Percentiles rank a stretch among this genome's conserved stretches.
These are phyloP conservation scores for Ascomycota sp. DNA, from an alignment of 2,329 filamentous ascomycete species.

Conservation along the genomic window DNA sequence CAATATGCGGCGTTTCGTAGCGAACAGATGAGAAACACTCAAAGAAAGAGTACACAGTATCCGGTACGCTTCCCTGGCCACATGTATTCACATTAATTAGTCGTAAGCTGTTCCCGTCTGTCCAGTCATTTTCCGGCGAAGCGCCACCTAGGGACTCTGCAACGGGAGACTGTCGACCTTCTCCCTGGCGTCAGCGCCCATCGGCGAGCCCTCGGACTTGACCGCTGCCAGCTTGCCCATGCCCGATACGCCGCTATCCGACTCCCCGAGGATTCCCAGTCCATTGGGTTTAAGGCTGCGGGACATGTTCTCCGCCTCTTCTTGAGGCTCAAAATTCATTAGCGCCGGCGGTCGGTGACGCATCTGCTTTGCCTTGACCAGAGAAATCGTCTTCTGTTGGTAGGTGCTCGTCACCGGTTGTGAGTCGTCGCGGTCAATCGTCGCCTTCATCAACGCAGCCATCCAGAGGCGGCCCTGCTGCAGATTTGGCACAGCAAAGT, in stretches of 20 bases:
- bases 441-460: constrained; percentile 96
- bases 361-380: constrained; percentile 73
- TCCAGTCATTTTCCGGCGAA: constrained; percentile 4
- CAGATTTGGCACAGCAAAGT: constrained; percentile 86
- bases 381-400: constrained; percentile 88
- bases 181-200: constrained; percentile 9
- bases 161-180: constrained; percentile 6
- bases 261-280: constrained; percentile 22
- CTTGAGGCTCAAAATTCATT: constrained; percentile 41
- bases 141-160: constrained; percentile 12
- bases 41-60: neutral
- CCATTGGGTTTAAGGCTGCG: constrained; percentile 11
- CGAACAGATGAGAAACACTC: neutral
- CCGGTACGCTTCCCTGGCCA: neutral
- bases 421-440: constrained; percentile 76
- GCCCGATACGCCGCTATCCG: constrained; percentile 21
- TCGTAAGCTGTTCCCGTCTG: constrained; percentile 1
- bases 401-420: constrained; percentile 76
- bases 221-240: constrained; percentile 17
- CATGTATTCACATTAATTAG: neutral
- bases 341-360: constrained; percentile 76
- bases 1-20: too few species aligned
- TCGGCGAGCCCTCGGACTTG: constrained; percentile 13
- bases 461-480: constrained; percentile 88
- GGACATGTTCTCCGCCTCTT: constrained; percentile 10